phyloP scores from a whole-genome alignment of 768 basidiomycete genomes.

The Pleurotus tuber-regium region DNA sequence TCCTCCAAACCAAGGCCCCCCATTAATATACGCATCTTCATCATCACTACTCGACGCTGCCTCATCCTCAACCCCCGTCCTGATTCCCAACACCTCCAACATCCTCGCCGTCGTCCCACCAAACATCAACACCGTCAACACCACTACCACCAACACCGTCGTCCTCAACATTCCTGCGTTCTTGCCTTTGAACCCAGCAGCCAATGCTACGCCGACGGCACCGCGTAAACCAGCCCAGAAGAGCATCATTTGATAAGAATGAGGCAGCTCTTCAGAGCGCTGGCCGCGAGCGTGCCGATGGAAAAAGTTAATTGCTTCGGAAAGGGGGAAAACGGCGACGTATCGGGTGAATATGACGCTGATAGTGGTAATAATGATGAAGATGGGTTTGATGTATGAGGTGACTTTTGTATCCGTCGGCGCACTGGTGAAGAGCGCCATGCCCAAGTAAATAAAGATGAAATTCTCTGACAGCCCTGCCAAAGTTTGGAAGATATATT shows the following conservation, averaged over 20 bases:
- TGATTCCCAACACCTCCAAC: slow-evolving; percentile 95
- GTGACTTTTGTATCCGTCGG: slow-evolving; percentile 76
- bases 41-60: slow-evolving; percentile 55
- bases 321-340: slow-evolving; percentile 92
- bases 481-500: slow-evolving; percentile 93
- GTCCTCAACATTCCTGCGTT: slow-evolving; percentile 90
- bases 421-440: slow-evolving; percentile 91
- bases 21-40: slow-evolving; percentile 54
- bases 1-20: slow-evolving; percentile 30
- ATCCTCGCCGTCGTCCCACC: slow-evolving; percentile 97
- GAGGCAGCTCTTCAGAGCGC: slow-evolving; percentile 86
- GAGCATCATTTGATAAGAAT: slow-evolving; percentile 99
- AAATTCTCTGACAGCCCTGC: slow-evolving; percentile 98
- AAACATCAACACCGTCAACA: slow-evolving; percentile 91
- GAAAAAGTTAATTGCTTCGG: slow-evolving; percentile 93
- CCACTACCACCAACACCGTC: slow-evolving; percentile 94
- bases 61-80: slow-evolving; percentile 94
- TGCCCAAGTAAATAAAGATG: slow-evolving; percentile 98
- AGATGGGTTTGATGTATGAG: slow-evolving; percentile 91
- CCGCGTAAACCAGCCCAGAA: slow-evolving; percentile 98
- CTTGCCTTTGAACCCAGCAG: slow-evolving; percentile 92
- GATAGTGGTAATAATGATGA: slow-evolving; percentile 89
- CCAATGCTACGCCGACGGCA: slow-evolving; percentile 96
- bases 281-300: slow-evolving; percentile 81
- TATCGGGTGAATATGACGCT: slow-evolving; percentile 95